Evolutionary conservation across 257 asterid species (phyloP).

Genomic region (Plantago major): DNA sequence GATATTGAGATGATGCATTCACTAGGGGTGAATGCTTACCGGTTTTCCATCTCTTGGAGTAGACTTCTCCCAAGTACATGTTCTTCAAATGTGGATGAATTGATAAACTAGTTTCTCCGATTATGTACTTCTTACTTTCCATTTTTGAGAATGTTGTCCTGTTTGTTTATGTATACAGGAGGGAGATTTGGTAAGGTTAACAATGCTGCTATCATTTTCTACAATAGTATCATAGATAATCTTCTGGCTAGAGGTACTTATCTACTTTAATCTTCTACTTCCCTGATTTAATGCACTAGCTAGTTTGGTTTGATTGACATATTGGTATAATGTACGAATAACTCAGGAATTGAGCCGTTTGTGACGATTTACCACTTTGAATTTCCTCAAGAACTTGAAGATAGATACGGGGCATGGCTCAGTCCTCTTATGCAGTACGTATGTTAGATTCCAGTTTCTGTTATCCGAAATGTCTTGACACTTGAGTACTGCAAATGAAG

Average conservation of each 20-base stretch:
- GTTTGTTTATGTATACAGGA: constrained; percentile 32
- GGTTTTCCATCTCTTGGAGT: constrained; percentile 82
- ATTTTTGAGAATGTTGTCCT: not conserved
- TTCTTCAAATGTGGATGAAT: constrained; percentile 3
- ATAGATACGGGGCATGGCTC: constrained; percentile 62
- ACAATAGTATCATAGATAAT: constrained; percentile 43
- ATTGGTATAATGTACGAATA: not conserved
- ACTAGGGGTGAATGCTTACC: constrained; percentile 57
- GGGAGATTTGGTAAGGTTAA: constrained; percentile 57
- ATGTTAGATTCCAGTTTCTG: not conserved
- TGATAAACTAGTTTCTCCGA: not conserved
- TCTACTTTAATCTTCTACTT: no score
- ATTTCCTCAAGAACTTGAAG: constrained; percentile 68
- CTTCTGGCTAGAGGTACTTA: constrained; percentile 48
- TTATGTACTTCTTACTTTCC: not conserved
- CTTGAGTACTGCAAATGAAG: no score
- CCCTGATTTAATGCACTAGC: no score
- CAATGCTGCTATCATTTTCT: constrained; percentile 40
- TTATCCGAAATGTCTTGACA: not conserved
- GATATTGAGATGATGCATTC: constrained; percentile 59
- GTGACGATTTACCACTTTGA: constrained; percentile 71
- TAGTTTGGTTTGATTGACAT: constrained; percentile 3
- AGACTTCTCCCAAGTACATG: constrained; percentile 69
- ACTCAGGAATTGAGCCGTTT: constrained; percentile 61
- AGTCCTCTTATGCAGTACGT: constrained; percentile 74